Base-by-base conservation (phyloP, 2,329 filamentous ascomycete genomes). In the Aspergillus phoenicis region DNA sequence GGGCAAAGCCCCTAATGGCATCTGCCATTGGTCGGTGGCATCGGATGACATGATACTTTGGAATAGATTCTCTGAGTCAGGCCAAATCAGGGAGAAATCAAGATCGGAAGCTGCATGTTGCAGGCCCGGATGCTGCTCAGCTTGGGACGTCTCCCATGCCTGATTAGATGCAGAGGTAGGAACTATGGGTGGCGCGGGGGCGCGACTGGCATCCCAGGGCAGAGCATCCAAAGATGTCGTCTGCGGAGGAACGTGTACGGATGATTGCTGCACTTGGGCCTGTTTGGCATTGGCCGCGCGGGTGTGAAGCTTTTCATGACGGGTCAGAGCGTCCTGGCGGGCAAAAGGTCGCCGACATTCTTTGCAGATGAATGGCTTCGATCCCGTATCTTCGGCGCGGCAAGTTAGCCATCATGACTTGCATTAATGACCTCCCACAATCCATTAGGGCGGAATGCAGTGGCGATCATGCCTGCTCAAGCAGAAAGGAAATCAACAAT, bases 11-110 rank as follows among this genome's bases (percentile, higher is more conserved):
- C 77, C 77, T 47, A 80, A 62, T 2, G 77, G 78, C 66, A 79
- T 77, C 60, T 80, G 78, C 77, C 76, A 78, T 57, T 78, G 75
- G 52, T 77, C 74, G 2, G 71, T 67, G 7, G 68, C 68, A 49
- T 80, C 78, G 0, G 72, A 70, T n/a, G 75, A 75, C 70, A 81
- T 78, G 52, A 81, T 69, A 64, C 71, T 78, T 59, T 81, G 78
- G 41, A 80, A 79, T 24, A 81, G 61, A 59, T 77, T 72, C 60
- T 81, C 78, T 2, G 79, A 78, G 61, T 81, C 78, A 10, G 78
- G 79, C 79, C 79, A 81, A 49, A 80, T 75, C 20, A 81, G 65
- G 13, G 75, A 70, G 52, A 78, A 80, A 58, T 80, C 77, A 5
- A 78, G 59, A 28, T 78, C 76, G 4, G 68, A 64, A 1, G 67